phyloP scores from a whole-genome alignment of 2,329 filamentous ascomycete species.

The Cadophora sp. region DNA sequence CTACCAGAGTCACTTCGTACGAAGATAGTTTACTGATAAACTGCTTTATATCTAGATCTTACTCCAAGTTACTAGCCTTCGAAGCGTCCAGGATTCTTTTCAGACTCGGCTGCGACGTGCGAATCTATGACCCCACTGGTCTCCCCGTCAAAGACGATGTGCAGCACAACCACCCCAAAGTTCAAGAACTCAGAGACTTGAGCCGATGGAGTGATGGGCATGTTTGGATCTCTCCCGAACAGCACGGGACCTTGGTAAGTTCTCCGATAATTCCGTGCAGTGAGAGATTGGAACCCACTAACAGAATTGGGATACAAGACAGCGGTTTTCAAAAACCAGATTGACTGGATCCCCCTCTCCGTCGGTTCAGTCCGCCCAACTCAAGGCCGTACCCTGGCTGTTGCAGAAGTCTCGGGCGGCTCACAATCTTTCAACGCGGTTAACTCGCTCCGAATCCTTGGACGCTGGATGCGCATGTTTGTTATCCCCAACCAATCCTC shows the following conservation, averaged over 20 bases:
- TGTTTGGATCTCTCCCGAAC: conserved; percentile 70
- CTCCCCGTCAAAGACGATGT: conserved; percentile 69
- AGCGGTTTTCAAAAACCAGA: conserved; percentile 72
- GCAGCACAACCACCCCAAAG: conserved; percentile 63
- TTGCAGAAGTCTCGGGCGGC: conserved; percentile 68
- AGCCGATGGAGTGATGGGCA: conserved; percentile 71
- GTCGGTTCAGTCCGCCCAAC: conserved; percentile 69
- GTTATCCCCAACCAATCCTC: conserved; percentile 70
- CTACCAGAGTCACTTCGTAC: too few relatives aligned
- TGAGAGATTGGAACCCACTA: neutral
- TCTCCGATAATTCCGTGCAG: neutral
- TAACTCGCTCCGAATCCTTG: conserved; percentile 68
- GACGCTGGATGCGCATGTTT: conserved; percentile 76
- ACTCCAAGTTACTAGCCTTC: conserved; percentile 64
- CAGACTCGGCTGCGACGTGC: conserved; percentile 70
- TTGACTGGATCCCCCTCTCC: conserved; percentile 72
- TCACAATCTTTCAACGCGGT: conserved; percentile 73
- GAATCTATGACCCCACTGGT: conserved; percentile 63
- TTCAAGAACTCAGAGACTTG: conserved; percentile 66
- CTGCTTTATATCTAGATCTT: conserved; percentile 52
- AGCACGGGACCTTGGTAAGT: conserved; percentile 58
- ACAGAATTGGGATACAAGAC: conserved; percentile 57
- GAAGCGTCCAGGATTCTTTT: conserved; percentile 67
- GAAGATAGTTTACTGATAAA: neutral
- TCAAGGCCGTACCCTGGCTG: conserved; percentile 67